Evolutionary conservation across 2,329 filamentous ascomycete genomes (phyloP).

Genomic region (Stylonectria norvegica): DNA sequence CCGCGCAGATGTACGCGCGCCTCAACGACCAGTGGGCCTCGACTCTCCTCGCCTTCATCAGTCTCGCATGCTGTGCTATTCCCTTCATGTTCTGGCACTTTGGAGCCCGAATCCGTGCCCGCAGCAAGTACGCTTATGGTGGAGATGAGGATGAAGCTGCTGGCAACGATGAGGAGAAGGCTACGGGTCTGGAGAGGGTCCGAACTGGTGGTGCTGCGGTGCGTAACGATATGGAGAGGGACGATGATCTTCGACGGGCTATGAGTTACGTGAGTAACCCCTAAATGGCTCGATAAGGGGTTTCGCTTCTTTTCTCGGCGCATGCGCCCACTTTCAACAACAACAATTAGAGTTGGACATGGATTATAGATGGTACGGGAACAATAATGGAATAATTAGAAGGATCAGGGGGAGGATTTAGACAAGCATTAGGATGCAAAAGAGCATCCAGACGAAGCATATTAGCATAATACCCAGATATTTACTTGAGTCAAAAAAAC

Average conservation of each 20-base stretch:
- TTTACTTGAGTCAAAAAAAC: no score
- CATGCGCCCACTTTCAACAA: neutral
- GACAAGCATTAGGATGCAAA: neutral
- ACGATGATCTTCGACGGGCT: slow-evolving; percentile 41
- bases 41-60: slow-evolving; percentile 68
- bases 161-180: slow-evolving; percentile 39
- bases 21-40: slow-evolving; percentile 75
- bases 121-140: slow-evolving; percentile 71
- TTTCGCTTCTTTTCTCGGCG: neutral
- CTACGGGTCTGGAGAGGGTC: slow-evolving; percentile 20
- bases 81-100: slow-evolving; percentile 80
- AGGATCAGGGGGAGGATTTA: neutral
- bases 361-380: slow-evolving; percentile 2
- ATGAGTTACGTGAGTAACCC: slow-evolving; percentile 47
- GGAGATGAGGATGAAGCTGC: slow-evolving; percentile 44
- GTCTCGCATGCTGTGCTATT: slow-evolving; percentile 74
- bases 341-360: slow-evolving; percentile 2
- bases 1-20: slow-evolving; percentile 72
- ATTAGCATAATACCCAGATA: slow-evolving; percentile 1
- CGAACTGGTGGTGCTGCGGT: slow-evolving; percentile 22
- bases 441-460: neutral
- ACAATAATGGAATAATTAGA: neutral
- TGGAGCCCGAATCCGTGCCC: slow-evolving; percentile 65
- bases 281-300: slow-evolving; percentile 27
- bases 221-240: slow-evolving; percentile 30